phyloP scores from a whole-genome alignment of 2,329 filamentous ascomycete species.

The Paraphoma sp. region DNA sequence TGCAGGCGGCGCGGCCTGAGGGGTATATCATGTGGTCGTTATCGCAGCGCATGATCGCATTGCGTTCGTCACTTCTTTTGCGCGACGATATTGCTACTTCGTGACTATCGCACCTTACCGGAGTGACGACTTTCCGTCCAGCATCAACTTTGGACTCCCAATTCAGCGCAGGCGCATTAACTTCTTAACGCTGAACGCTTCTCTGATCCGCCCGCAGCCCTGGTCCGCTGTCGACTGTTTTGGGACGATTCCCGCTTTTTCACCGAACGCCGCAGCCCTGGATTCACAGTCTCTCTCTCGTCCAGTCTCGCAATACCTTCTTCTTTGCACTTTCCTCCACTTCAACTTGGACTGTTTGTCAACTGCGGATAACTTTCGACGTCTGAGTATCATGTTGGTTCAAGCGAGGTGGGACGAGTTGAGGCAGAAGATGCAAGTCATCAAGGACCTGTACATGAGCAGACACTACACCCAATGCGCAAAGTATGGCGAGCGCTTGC shows the following conservation, averaged over 20 bases:
- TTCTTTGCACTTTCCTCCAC: slow-evolving; percentile 5
- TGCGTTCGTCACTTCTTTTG: slow-evolving; percentile 4
- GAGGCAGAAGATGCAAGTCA: slow-evolving; percentile 31
- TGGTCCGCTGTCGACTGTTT: neutral
- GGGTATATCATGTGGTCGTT: slow-evolving; percentile 20
- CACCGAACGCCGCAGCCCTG: neutral
- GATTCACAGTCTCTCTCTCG: slow-evolving; percentile 6
- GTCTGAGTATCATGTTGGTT: slow-evolving; percentile 16
- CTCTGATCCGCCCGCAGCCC: neutral
- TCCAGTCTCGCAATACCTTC: slow-evolving; percentile 3
- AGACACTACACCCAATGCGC: slow-evolving; percentile 48
- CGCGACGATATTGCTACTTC: slow-evolving; percentile 2
- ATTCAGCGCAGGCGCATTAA: slow-evolving; percentile 5
- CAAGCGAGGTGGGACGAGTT: slow-evolving; percentile 25
- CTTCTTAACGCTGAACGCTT: neutral
- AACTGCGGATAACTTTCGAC: slow-evolving; percentile 2
- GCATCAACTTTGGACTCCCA: slow-evolving; percentile 8
- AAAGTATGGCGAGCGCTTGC: slow-evolving; percentile 31
- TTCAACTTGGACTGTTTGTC: slow-evolving; percentile 10
- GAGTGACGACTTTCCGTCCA: neutral
- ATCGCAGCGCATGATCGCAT: slow-evolving; percentile 10
- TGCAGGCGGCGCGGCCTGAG: neutral
- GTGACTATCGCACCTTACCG: slow-evolving; percentile 1
- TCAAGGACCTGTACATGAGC: slow-evolving; percentile 42
- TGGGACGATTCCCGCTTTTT: neutral